These are phyloP conservation scores for Cordyceps cicadae DNA, from an alignment of 2,329 filamentous ascomycete genomes.

Conservation along the genomic window DNA sequence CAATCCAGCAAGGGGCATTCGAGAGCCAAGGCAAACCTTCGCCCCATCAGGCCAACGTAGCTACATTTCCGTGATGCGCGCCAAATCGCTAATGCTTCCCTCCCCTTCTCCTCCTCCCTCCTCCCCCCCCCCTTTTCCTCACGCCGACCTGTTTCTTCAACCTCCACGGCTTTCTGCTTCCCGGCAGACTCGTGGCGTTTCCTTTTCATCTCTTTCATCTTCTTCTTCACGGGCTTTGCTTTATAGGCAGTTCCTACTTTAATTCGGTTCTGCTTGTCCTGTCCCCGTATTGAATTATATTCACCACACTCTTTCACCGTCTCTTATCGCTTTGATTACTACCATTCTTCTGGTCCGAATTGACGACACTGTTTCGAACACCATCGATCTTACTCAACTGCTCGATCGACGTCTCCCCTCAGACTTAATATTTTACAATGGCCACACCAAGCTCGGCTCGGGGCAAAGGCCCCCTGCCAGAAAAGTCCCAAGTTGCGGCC, in stretches of 20 bases:
- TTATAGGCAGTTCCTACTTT: slow-evolving; percentile 16
- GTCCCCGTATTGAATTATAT: slow-evolving; percentile 9
- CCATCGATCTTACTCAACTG: background rate
- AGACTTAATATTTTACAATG: slow-evolving; percentile 20
- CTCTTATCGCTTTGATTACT: background rate
- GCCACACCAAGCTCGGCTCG: slow-evolving; percentile 25
- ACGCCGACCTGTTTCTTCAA: slow-evolving; percentile 8
- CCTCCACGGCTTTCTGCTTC: slow-evolving; percentile 7
- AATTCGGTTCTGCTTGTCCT: slow-evolving; percentile 1
- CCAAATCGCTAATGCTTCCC: slow-evolving; percentile 15
- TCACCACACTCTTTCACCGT: slow-evolving; percentile 18
- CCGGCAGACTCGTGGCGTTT: slow-evolving; percentile 4
- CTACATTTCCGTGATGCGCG: slow-evolving; percentile 25
- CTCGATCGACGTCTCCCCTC: background rate
- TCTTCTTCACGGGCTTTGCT: slow-evolving; percentile 3
- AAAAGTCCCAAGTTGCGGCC: slow-evolving; percentile 26
- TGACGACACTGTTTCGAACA: background rate
- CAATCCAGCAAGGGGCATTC: background rate
- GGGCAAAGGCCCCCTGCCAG: slow-evolving; percentile 30
- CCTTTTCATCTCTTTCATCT: slow-evolving; percentile 13
- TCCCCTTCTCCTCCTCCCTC: slow-evolving; percentile 11
- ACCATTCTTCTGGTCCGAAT: background rate
- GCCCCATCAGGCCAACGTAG: slow-evolving; percentile 30
- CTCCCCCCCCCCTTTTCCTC: slow-evolving; percentile 2
- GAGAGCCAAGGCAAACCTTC: slow-evolving; percentile 1